Conservation (phyloP, 139 green algal genomes). For the Desmodesmus armatus region DNA sequence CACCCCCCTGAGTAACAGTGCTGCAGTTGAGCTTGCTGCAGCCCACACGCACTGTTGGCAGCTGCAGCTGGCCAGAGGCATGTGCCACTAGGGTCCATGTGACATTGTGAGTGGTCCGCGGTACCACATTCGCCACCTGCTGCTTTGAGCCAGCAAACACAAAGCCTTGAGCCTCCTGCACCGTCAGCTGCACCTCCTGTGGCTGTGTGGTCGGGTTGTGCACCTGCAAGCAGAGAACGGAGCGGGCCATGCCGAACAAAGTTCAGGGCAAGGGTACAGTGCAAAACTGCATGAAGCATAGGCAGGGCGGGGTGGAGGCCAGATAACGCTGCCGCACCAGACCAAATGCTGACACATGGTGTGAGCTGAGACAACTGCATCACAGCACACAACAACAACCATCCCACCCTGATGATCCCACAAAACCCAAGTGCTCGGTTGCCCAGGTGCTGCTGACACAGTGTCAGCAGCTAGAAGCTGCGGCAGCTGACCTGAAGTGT, state of each 20-base stretch:
- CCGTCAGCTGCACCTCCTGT: slow-evolving; percentile 51
- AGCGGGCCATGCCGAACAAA: background rate
- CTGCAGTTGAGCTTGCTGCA: slow-evolving; percentile 42
- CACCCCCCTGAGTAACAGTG: slow-evolving; percentile 48
- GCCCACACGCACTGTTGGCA: slow-evolving; percentile 53
- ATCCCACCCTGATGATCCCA: background rate
- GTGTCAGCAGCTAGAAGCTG: too few species aligned
- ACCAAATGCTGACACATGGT: too few species aligned
- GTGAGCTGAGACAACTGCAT: background rate
- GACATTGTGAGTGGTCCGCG: slow-evolving; percentile 35
- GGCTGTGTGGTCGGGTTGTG: slow-evolving; percentile 45
- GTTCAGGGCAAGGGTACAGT: too few species aligned
- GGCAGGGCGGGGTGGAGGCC: too few species aligned
- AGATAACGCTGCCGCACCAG: too few species aligned
- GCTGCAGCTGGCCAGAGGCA: slow-evolving; percentile 48
- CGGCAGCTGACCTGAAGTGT: slow-evolving; percentile 55
- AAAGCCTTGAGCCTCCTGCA: slow-evolving; percentile 60
- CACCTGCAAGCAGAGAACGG: slow-evolving; percentile 45
- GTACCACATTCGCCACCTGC: slow-evolving; percentile 31
- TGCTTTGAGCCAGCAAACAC: slow-evolving; percentile 47
- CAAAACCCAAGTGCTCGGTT: background rate
- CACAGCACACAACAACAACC: background rate
- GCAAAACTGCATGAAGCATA: too few species aligned
- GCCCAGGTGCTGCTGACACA: background rate
- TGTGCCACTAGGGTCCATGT: slow-evolving; percentile 60